Evolutionary conservation across 306 rosid species (phyloP), one percentile per base, ranked within the genome.

Genomic region (Cucumis melo): DNA sequence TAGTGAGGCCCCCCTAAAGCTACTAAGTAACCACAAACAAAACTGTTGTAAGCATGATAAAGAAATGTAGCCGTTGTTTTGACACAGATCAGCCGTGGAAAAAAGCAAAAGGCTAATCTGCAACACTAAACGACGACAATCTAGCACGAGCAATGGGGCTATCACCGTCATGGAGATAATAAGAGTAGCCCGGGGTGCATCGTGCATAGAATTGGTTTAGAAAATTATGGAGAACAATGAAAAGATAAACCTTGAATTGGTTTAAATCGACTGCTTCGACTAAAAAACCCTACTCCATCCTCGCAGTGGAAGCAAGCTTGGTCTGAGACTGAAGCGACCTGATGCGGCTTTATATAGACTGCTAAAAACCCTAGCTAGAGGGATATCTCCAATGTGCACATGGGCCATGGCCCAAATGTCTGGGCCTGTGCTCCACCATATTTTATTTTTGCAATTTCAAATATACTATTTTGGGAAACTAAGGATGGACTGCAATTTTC

Each of bases 121-220:
- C 88, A 88, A 88, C 91, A 88, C 91, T 80, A 32, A 82, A 82
- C 88, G 89, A 73, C 85, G 76, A 3, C 51, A 76, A 10, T 86
- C 5, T 88, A 74, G 91, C 91, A 86, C 88, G 83, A 66, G 86
- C 84, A 78, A 76, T 84, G 89, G 91, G 91, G 89, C 91, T 78
- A 84, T 77, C 86, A 20, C 66, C 88, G 67, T 86, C 89, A 86
- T 1, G 16, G 55, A 39, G 48, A 4, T 15, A 34, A 51, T 86
- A 84, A 75, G 88, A 76, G 86, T 74, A 86, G 89, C 89, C 91
- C 91, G 88, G 89, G 89, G 86, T 84, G 83, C 85, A 44, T 60
- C 86, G 86, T 84, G 91, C 91, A 51, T 51, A 27, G 2, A 1
- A 0, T n/a, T n/a, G n/a, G n/a, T n/a, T n/a, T n/a, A n/a, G n/a